Percentiles rank a stretch among this genome's conserved stretches.
Conservation (phyloP, 2,329 filamentous ascomycete species). For the Aspergillus hortae region DNA sequence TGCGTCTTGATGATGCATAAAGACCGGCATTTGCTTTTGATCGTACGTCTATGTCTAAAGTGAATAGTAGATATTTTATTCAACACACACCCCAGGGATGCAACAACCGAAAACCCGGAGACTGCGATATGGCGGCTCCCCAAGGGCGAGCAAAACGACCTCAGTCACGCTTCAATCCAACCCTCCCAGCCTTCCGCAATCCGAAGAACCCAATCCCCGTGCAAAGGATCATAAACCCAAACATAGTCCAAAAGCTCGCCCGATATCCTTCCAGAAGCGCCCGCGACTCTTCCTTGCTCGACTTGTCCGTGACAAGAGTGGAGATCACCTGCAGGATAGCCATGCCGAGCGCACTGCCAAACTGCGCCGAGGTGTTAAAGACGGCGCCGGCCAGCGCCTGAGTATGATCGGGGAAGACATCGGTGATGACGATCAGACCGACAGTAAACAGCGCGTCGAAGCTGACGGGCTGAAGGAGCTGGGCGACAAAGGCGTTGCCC, state of each 20-base stretch:
- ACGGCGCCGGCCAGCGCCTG: slow-evolving; percentile 60
- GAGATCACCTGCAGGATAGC: slow-evolving; percentile 50
- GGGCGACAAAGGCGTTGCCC: slow-evolving; percentile 43
- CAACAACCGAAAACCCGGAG: too few species aligned
- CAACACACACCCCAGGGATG: too few species aligned
- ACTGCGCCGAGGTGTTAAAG: slow-evolving; percentile 57
- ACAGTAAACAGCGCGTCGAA: slow-evolving; percentile 19
- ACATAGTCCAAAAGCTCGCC: slow-evolving; percentile 53
- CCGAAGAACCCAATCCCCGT: slow-evolving; percentile 41
- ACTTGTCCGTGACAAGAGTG: slow-evolving; percentile 39
- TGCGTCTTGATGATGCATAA: too few species aligned
- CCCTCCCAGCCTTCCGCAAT: slow-evolving; percentile 45
- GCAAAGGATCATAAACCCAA: slow-evolving; percentile 43
- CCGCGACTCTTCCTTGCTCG: slow-evolving; percentile 17
- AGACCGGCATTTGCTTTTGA: too few species aligned
- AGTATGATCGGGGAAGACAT: slow-evolving; percentile 31
- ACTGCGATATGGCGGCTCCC: too few species aligned
- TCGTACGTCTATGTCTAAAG: too few species aligned
- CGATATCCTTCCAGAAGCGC: slow-evolving; percentile 51
- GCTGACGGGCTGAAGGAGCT: slow-evolving; percentile 21
- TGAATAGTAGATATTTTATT: too few species aligned
- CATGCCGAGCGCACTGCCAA: slow-evolving; percentile 53
- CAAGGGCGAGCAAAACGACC: too few species aligned
- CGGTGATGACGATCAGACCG: slow-evolving; percentile 14
- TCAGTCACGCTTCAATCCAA: slow-evolving; percentile 47